These are phyloP conservation scores for Corrigiola litoralis DNA, from an alignment of 179 eudicot genomes.

Conservation along the genomic window DNA sequence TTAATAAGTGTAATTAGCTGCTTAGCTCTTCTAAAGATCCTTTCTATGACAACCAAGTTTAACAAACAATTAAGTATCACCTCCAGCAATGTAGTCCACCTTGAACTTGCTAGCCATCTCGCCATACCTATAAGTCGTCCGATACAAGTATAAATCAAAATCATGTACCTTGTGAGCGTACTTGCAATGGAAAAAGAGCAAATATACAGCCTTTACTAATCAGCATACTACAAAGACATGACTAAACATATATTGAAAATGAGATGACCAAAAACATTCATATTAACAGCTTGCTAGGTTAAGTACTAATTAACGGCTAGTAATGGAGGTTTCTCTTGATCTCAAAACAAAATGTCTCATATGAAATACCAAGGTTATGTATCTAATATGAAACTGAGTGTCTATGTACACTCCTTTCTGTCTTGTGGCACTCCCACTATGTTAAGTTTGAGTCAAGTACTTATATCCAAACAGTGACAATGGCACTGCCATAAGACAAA, in stretches of 20 bases:
- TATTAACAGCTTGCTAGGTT: neutral
- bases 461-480: too few species aligned
- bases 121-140: slow-evolving; percentile 53
- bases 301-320: neutral
- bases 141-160: neutral
- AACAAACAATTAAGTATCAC: slow-evolving; percentile 27
- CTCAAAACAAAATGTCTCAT: neutral
- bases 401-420: too few species aligned
- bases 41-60: neutral
- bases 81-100: slow-evolving; percentile 97
- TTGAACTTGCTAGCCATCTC: slow-evolving; percentile 71
- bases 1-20: neutral
- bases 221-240: too few species aligned
- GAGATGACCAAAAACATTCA: too few species aligned
- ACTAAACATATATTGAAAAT: too few species aligned
- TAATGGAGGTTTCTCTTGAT: too few species aligned
- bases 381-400: too few species aligned
- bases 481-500: too few species aligned
- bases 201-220: neutral
- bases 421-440: too few species aligned
- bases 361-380: neutral
- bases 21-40: neutral
- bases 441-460: too few species aligned
- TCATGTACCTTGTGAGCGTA: neutral
- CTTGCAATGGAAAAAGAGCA: neutral